These are phyloP conservation scores for Ambrosia artemisiifolia DNA, from an alignment of 129 eudicot genomes.

Conservation along the genomic window DNA sequence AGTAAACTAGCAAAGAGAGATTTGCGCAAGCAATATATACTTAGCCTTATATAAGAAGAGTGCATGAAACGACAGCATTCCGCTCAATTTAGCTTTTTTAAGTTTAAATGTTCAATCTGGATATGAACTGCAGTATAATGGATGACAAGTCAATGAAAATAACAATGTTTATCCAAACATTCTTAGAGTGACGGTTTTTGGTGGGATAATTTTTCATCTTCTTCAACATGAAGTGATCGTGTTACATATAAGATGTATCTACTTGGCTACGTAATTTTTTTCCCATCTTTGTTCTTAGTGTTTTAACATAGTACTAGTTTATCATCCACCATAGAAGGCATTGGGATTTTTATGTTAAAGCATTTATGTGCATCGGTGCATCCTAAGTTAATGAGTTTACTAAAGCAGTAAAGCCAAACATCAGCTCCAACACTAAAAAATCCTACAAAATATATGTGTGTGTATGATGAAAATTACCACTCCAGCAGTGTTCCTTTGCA, in stretches of 20 bases:
- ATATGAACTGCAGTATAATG: not conserved
- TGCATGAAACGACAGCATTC: not conserved
- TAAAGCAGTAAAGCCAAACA: slow-evolving; percentile 1
- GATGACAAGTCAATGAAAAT: not conserved
- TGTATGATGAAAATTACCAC: slow-evolving; percentile 40
- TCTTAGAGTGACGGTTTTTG: not conserved
- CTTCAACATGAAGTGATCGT: slow-evolving; percentile 2
- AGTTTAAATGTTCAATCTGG: not conserved
- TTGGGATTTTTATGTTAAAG: not conserved
- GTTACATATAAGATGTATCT: not conserved
- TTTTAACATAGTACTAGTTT: not conserved
- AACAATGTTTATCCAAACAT: slow-evolving; percentile 2
- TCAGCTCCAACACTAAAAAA: not conserved
- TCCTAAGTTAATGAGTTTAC: not conserved
- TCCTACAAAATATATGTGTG: not conserved
- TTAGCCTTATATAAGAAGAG: not conserved
- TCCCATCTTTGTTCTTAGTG: not conserved
- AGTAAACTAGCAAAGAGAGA: not conserved
- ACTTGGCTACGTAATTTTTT: not conserved
- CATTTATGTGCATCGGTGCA: not conserved
- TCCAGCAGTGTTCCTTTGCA: slow-evolving; percentile 70
- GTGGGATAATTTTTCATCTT: not conserved
- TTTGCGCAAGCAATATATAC: not conserved
- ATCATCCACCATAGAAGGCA: not conserved
- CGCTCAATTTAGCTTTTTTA: not conserved